Evolutionary conservation across 495 filamentous ascomycete genomes (phyloP).

Genomic region (Umbilicaria muhlenbergii): DNA sequence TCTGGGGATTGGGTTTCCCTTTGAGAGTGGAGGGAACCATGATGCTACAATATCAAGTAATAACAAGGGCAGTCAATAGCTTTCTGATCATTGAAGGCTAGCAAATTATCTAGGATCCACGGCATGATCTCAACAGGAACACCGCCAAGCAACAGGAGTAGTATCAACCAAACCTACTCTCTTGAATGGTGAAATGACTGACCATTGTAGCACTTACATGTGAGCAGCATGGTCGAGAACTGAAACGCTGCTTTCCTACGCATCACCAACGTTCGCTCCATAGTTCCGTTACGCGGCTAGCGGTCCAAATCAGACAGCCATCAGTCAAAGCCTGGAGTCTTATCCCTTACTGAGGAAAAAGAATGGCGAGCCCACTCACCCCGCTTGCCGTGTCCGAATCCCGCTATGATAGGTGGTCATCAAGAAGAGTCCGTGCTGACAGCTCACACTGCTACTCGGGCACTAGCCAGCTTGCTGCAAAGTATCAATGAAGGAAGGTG

Average conservation of each 20-base stretch:
- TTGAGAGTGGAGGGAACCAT: too few species aligned
- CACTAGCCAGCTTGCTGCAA: too few species aligned
- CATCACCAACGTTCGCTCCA: background rate
- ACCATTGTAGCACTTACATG: constrained; percentile 16
- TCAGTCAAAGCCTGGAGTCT: constrained; percentile 7
- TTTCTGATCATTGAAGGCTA: too few species aligned
- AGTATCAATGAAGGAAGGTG: constrained; percentile 2
- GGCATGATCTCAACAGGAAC: too few species aligned
- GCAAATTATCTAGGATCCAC: too few species aligned
- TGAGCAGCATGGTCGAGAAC: constrained; percentile 5
- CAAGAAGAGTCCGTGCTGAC: too few species aligned
- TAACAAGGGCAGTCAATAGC: too few species aligned
- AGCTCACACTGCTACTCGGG: too few species aligned
- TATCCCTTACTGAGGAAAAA: constrained; percentile 1
- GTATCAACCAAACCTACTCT: background rate
- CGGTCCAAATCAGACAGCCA: constrained; percentile 1
- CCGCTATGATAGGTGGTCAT: background rate
- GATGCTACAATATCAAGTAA: too few species aligned
- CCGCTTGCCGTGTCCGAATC: background rate
- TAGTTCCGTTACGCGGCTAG: background rate
- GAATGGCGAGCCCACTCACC: constrained; percentile 13
- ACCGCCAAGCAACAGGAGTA: too few species aligned
- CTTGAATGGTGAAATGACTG: constrained; percentile 8
- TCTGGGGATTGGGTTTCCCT: too few species aligned
- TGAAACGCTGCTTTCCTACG: constrained; percentile 5